phyloP scores from a whole-genome alignment of 1,284 basidiomycete species.

The Crepidotus sp. region DNA sequence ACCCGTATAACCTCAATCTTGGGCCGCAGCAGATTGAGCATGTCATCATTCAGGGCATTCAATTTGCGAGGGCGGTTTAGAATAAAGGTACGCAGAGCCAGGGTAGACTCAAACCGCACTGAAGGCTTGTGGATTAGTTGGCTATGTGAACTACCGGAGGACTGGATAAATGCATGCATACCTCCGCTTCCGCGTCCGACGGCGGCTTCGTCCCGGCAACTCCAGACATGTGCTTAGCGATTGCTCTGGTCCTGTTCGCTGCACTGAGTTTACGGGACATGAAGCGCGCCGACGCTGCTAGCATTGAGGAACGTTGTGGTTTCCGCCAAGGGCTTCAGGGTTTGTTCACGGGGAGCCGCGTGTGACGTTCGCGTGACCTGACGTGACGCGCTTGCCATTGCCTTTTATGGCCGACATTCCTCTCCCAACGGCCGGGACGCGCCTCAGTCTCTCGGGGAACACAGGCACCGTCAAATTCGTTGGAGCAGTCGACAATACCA shows the following conservation, averaged over 20 bases:
- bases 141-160: constrained; percentile 5
- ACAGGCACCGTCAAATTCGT: constrained; percentile 65
- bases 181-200: constrained; percentile 25
- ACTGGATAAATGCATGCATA: constrained; percentile 17
- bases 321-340: constrained; percentile 23
- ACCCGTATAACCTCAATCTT: constrained; percentile 58
- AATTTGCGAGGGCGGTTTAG: constrained; percentile 81
- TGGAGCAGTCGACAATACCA: constrained; percentile 58
- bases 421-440: constrained; percentile 36
- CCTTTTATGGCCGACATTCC: constrained; percentile 10
- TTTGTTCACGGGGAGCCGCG: not conserved
- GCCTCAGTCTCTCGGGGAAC: constrained; percentile 42
- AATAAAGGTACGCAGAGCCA: constrained; percentile 57
- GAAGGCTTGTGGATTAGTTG: constrained; percentile 32
- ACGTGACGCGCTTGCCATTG: not conserved
- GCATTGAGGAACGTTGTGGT: constrained; percentile 11
- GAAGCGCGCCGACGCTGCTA: constrained; percentile 14
- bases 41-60: constrained; percentile 80
- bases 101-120: constrained; percentile 64
- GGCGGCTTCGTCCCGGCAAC: constrained; percentile 17
- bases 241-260: constrained; percentile 43
- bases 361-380: not conserved
- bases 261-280: constrained; percentile 39
- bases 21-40: constrained; percentile 69
- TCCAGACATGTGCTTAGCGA: constrained; percentile 47